Conservation (phyloP, 768 basidiomycete species). For the Xanthoconium stramineum region DNA sequence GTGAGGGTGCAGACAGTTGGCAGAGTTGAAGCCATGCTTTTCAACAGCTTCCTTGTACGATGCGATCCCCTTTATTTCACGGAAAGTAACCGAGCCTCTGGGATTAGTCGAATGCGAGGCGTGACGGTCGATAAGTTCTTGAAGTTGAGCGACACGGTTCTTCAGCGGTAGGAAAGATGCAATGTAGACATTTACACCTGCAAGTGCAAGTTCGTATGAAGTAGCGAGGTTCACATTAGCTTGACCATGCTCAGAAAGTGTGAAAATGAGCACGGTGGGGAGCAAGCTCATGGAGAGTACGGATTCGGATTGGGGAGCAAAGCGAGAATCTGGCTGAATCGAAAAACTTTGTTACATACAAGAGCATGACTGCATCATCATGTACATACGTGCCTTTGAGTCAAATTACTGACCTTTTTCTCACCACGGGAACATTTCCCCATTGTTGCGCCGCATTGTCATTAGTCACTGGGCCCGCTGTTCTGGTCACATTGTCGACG, state of each 20-base stretch:
- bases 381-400: no score
- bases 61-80: not conserved
- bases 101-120: not conserved
- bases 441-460: no score
- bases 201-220: slow-evolving; percentile 12
- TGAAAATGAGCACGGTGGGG: slow-evolving; percentile 11
- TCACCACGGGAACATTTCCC: no score
- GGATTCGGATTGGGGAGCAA: no score
- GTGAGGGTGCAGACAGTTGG: not conserved
- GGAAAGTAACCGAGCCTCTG: slow-evolving; percentile 5
- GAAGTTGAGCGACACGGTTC: slow-evolving; percentile 5
- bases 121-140: slow-evolving; percentile 2
- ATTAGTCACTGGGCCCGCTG: no score
- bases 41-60: not conserved
- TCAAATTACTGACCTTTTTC: no score
- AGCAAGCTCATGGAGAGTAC: not conserved
- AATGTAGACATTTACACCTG: slow-evolving; percentile 3
- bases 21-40: not conserved
- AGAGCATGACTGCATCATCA: no score
- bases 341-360: no score
- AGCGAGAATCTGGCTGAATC: no score
- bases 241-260: slow-evolving; percentile 1
- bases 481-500: no score
- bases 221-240: slow-evolving; percentile 9
- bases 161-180: slow-evolving; percentile 10